A percentile compares a stretch with the other conserved stretches of the same genome.
Conservation (phyloP, 2,329 filamentous ascomycete genomes). For the Arthroderma sp. region DNA sequence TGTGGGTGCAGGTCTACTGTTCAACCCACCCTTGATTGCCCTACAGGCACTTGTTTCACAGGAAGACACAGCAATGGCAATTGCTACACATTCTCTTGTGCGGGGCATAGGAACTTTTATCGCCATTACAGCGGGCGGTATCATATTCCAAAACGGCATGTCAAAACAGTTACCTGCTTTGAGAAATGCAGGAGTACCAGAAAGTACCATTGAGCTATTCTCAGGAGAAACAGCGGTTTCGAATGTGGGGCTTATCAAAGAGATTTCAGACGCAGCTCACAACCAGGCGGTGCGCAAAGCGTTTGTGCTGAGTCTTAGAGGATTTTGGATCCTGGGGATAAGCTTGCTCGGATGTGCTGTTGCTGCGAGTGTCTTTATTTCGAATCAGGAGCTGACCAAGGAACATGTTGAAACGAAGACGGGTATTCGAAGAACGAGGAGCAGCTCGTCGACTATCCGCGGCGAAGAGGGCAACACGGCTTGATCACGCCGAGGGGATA, state of each 20-base stretch:
- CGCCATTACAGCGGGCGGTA: constrained; percentile 60
- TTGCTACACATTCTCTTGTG: constrained; percentile 41
- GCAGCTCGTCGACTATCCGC: too few species aligned
- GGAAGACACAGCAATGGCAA: constrained; percentile 38
- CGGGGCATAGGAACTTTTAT: constrained; percentile 56
- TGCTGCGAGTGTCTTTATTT: background rate
- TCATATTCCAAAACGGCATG: constrained; percentile 68
- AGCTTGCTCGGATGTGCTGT: constrained; percentile 20
- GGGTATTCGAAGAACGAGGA: background rate
- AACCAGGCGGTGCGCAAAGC: constrained; percentile 31
- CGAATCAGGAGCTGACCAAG: background rate
- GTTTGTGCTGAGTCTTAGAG: constrained; percentile 37
- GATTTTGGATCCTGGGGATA: constrained; percentile 39
- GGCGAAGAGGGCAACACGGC: too few species aligned
- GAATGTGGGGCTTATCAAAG: constrained; percentile 32
- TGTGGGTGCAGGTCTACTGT: constrained; percentile 39
- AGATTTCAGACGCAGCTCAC: constrained; percentile 27
- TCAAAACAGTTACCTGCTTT: constrained; percentile 25
- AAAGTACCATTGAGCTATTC: constrained; percentile 9
- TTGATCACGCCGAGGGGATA: too few species aligned
- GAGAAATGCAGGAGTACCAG: background rate
- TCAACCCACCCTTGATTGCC: constrained; percentile 43
- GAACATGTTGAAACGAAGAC: constrained; percentile 3
- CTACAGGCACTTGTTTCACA: constrained; percentile 41
- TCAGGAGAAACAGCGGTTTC: constrained; percentile 35